These are phyloP conservation scores for Microbotryum scabiosae DNA, from an alignment of 1,284 basidiomycete genomes.

Conservation along the genomic window DNA sequence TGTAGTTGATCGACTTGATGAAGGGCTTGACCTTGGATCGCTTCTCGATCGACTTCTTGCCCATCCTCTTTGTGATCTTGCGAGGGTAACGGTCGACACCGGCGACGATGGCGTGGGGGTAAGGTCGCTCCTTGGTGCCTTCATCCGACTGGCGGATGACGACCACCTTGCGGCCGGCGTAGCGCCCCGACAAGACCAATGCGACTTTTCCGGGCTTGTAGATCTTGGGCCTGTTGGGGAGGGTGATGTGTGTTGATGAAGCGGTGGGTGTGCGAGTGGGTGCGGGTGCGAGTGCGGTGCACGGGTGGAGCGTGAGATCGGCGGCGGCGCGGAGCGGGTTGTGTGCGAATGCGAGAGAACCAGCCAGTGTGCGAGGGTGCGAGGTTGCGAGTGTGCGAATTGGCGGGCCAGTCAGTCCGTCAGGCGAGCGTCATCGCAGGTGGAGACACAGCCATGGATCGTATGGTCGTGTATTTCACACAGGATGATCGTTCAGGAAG, in stretches of 20 bases:
- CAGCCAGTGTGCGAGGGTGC: too few species aligned
- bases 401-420: too few species aligned
- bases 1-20: slow-evolving; percentile 73
- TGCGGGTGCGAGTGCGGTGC: too few species aligned
- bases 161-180: slow-evolving; percentile 88
- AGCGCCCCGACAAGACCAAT: slow-evolving; percentile 90
- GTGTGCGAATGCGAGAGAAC: too few species aligned
- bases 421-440: too few species aligned
- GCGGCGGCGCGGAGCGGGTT: too few species aligned
- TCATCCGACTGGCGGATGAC: slow-evolving; percentile 82
- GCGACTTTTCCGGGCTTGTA: slow-evolving; percentile 96
- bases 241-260: neutral
- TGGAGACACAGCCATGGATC: too few species aligned
- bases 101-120: slow-evolving; percentile 92
- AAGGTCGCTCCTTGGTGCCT: slow-evolving; percentile 58
- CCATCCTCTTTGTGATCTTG: slow-evolving; percentile 94
- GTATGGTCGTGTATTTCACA: too few species aligned
- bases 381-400: too few species aligned
- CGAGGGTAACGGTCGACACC: slow-evolving; percentile 92
- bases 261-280: too few species aligned
- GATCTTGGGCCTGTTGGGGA: slow-evolving; percentile 41
- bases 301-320: too few species aligned
- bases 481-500: too few species aligned
- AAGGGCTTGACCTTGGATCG: slow-evolving; percentile 91
- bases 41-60: slow-evolving; percentile 80